A percentile compares a stretch with the other conserved stretches of the same genome.
phyloP scores from a whole-genome alignment of 1,284 basidiomycete species.

The Ganoderma multipileum region DNA sequence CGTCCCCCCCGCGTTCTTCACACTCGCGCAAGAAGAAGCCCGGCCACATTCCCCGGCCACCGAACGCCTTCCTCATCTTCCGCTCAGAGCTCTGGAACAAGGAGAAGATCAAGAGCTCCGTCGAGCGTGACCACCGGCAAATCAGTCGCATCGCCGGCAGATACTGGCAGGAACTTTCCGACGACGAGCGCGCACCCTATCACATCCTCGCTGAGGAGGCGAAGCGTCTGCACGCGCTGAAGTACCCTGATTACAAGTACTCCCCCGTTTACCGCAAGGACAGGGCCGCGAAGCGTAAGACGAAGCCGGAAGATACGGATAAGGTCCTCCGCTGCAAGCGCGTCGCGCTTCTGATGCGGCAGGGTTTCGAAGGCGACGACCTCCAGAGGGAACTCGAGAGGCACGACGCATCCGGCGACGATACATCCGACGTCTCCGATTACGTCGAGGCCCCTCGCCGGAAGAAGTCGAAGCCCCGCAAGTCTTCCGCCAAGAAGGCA shows the following conservation, averaged over 20 bases:
- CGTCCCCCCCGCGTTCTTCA: constrained; percentile 36
- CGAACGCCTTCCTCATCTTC: constrained; percentile 87
- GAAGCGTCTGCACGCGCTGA: constrained; percentile 55
- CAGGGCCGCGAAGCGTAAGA: constrained; percentile 41
- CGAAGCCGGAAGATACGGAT: constrained; percentile 40
- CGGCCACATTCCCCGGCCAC: constrained; percentile 72
- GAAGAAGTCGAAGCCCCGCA: constrained; percentile 12
- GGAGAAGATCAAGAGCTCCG: constrained; percentile 46
- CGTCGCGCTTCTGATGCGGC: constrained; percentile 50
- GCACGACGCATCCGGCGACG: constrained; percentile 12
- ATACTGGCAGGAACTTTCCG: constrained; percentile 48
- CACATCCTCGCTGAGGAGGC: constrained; percentile 50
- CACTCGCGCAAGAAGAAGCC: constrained; percentile 50
- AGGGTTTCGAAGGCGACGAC: constrained; percentile 47
- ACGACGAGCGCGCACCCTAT: constrained; percentile 48
- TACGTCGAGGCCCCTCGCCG: constrained; percentile 15
- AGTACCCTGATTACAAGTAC: constrained; percentile 66
- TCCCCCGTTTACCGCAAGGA: constrained; percentile 46
- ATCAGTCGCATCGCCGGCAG: constrained; percentile 58
- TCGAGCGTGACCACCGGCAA: constrained; percentile 54
- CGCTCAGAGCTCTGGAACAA: constrained; percentile 71
- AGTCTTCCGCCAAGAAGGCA: constrained; percentile 8
- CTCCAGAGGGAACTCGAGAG: constrained; percentile 41
- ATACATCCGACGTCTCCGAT: constrained; percentile 19
- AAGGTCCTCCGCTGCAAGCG: constrained; percentile 47